These are phyloP conservation scores for Bonia amplexicaulis DNA, from an alignment of 176 grass and related monocot genomes.

Conservation along the genomic window DNA sequence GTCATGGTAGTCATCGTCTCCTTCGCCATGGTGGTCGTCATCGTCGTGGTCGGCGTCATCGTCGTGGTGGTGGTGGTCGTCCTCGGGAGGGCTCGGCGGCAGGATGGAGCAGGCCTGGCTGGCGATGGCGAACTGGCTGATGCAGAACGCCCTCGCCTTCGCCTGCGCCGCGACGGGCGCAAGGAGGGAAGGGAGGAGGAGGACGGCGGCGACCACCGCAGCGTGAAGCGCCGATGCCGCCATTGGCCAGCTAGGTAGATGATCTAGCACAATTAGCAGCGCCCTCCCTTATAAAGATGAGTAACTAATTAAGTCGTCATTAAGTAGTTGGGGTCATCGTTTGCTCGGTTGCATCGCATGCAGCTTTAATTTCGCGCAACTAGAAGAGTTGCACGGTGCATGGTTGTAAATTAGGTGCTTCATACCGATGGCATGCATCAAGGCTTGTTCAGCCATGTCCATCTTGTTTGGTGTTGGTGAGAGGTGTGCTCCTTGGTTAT, in stretches of 20 bases:
- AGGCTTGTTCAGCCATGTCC: constrained; percentile 22
- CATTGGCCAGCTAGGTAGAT: background rate
- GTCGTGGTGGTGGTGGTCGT: constrained; percentile 19
- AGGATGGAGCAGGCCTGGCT: constrained; percentile 75
- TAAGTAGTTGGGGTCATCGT: constrained; percentile 21
- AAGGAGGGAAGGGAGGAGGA: constrained; percentile 39
- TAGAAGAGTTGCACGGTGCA: constrained; percentile 4
- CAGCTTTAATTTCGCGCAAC: background rate
- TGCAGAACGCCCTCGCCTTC: constrained; percentile 60
- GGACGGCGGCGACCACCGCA: constrained; percentile 23
- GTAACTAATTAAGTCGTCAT: background rate
- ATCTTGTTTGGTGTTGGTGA: constrained; percentile 22
- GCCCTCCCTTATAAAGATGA: constrained; percentile 24
- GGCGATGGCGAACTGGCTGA: constrained; percentile 71
- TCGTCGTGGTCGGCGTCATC: background rate
- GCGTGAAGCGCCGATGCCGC: constrained; percentile 16
- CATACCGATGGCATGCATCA: constrained; percentile 21
- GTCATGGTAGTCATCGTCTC: background rate
- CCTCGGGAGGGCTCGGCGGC: constrained; percentile 35
- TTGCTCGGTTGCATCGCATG: background rate
- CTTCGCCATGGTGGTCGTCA: background rate
- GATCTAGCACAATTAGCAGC: background rate
- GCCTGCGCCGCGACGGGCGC: constrained; percentile 22
- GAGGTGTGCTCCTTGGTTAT: constrained; percentile 3
- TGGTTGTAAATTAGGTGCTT: constrained; percentile 41